Conservation (phyloP, 1,284 basidiomycete species). For the Ceratobasidium theobromae region DNA sequence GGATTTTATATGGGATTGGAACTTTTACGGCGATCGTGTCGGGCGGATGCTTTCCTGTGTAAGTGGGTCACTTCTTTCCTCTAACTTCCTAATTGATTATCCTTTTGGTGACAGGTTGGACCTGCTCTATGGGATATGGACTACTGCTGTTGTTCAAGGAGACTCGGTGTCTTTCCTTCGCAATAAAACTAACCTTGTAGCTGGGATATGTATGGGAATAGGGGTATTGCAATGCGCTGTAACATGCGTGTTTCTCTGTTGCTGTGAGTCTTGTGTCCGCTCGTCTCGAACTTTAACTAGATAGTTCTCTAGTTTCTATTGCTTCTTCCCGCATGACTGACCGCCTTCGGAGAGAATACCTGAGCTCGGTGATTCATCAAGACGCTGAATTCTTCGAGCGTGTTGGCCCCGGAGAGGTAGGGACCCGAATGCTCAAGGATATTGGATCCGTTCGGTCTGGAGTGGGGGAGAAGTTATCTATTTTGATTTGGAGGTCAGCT, state of each 20-base stretch:
- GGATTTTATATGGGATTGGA: constrained; percentile 15
- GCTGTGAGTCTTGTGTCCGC: neutral
- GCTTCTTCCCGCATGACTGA: constrained; percentile 43
- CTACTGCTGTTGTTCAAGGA: neutral
- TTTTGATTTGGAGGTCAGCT: constrained; percentile 41
- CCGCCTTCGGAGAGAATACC: constrained; percentile 44
- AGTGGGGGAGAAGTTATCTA: constrained; percentile 47
- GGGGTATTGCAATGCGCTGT: constrained; percentile 2
- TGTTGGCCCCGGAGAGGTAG: constrained; percentile 47
- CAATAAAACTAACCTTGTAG: constrained; percentile 14
- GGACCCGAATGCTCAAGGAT: constrained; percentile 44
- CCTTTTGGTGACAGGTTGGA: neutral
- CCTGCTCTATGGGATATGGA: constrained; percentile 12
- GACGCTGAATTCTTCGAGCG: constrained; percentile 47
- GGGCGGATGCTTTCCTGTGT: constrained; percentile 7
- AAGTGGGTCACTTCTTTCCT: neutral
- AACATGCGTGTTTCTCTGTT: neutral
- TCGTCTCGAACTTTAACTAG: neutral
- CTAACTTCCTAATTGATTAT: neutral
- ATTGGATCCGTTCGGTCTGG: constrained; percentile 44
- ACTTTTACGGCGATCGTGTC: constrained; percentile 5
- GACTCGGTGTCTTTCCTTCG: neutral
- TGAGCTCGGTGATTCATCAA: constrained; percentile 45
- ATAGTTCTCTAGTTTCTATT: constrained; percentile 39
- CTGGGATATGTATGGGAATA: constrained; percentile 1